Percentiles rank a stretch among this genome's conserved stretches.
These are phyloP conservation scores for Verbascum thapsus DNA, from an alignment of 257 asterid genomes.

Conservation along the genomic window DNA sequence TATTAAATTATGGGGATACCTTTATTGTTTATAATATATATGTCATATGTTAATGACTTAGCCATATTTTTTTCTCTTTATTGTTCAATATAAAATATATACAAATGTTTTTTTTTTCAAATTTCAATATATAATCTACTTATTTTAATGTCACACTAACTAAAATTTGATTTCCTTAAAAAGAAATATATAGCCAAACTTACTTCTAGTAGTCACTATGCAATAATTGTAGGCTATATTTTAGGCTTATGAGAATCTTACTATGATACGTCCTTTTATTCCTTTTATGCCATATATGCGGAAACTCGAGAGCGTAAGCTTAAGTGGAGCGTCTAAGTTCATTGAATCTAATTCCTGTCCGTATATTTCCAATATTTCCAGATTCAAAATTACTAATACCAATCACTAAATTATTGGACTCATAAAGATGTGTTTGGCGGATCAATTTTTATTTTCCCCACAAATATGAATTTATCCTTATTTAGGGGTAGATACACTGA, in stretches of 20 bases:
- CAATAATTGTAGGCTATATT: no score
- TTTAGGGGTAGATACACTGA: conserved; percentile 2
- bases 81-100: no score
- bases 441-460: background rate
- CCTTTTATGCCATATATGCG: conserved; percentile 8
- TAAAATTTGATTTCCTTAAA: no score
- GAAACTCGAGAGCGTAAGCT: conserved; percentile 21
- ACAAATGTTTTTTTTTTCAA: no score
- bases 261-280: background rate
- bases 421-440: background rate
- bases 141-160: no score
- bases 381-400: background rate
- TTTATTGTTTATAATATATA: no score
- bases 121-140: no score
- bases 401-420: background rate
- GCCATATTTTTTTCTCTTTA: no score
- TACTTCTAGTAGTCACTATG: no score
- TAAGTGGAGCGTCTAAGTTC: conserved; percentile 1
- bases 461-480: background rate
- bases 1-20: no score
- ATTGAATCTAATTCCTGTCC: conserved; percentile 21
- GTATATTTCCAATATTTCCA: conserved; percentile 2
- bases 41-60: no score
- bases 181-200: no score
- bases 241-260: background rate